A percentile compares a stretch with the other conserved stretches of the same genome.
phyloP scores from a whole-genome alignment of 306 rosid genomes.

The Cucurbita ficifolia region DNA sequence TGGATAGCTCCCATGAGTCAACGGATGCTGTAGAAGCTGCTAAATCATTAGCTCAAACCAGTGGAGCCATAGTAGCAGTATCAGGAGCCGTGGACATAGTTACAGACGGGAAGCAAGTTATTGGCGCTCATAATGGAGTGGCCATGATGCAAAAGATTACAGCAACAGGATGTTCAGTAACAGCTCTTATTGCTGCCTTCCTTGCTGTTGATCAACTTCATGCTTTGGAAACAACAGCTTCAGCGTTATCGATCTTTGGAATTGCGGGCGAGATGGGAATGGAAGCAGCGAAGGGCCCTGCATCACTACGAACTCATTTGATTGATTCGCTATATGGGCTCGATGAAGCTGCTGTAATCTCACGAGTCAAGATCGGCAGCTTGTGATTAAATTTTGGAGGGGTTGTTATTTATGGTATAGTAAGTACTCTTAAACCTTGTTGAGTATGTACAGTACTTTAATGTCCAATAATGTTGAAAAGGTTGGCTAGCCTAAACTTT shows the following conservation, averaged over 20 bases:
- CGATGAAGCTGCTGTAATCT: constrained; percentile 47
- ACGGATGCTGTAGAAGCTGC: constrained; percentile 75
- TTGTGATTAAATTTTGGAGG: constrained; percentile 7
- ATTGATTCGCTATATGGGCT: constrained; percentile 71
- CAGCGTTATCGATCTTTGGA: constrained; percentile 37
- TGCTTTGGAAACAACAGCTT: constrained; percentile 43
- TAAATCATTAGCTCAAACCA: constrained; percentile 46
- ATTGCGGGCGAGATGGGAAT: constrained; percentile 70
- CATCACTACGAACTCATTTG: constrained; percentile 65
- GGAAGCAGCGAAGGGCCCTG: constrained; percentile 75
- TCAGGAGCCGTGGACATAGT: constrained; percentile 77
- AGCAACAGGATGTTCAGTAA: constrained; percentile 83
- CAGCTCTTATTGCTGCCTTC: constrained; percentile 77
- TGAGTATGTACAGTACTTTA: neutral
- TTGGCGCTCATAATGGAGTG: constrained; percentile 84
- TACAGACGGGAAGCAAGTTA: constrained; percentile 58
- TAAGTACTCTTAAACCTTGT: neutral
- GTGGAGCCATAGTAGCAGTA: constrained; percentile 68
- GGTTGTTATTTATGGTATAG: neutral
- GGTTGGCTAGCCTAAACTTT: neutral
- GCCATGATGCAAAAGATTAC: constrained; percentile 77
- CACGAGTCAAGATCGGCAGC: constrained; percentile 45
- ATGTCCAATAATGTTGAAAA: neutral
- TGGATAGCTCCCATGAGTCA: constrained; percentile 61
- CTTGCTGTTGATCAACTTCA: constrained; percentile 53